Base-by-base conservation (phyloP, 495 filamentous ascomycete species). In the Rostrohypoxylon terebratum region DNA sequence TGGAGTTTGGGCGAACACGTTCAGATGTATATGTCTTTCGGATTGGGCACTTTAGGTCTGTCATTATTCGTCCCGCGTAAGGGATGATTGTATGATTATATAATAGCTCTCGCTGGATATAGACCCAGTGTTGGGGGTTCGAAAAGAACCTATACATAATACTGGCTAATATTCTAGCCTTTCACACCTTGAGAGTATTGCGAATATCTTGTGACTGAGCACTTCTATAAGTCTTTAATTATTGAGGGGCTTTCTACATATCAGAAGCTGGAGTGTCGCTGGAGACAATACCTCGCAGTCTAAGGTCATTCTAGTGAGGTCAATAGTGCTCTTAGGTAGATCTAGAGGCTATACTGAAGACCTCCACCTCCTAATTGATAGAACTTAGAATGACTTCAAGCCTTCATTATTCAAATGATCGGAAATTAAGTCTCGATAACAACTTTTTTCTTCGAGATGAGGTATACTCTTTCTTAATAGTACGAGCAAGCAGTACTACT, bases 1-100 rank as follows among this genome's bases (percentile, higher is more conserved):
- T 59, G 55, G 55, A 59, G 55, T 59, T 42, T 25, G 21, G 55
- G 55, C 51, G 51, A 20, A 55, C 16, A 55, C 7, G 28, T 55
- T 1, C n/a, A 6, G 13, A n/a, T 10, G 1, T 54, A 14, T 36
- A 36, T 20, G 51, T 34, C 48, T 53, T 53, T 53, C 34, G 16
- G 14, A n/a, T 20, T 6, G 36, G 28, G 51, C 16, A 14, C 21
- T 31, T 6, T 13, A 10, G 28, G 14, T 1, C 1, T 23, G 13
- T 11, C 6, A 31, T 18, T 55, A 20, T 3, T 55, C 3, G 28
- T 55, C 11, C 14, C 31, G 33, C n/a, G 28, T 53, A 53, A 1
- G 21, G 31, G 23, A 13, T 7, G 14, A 6, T 36, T 36, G 28
- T 55, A 55, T 25, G 13, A 53, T 23, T n/a, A 18, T n/a, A 18